Conservation (phyloP, 176 grass and related monocot species). For the Oryza punctata region DNA sequence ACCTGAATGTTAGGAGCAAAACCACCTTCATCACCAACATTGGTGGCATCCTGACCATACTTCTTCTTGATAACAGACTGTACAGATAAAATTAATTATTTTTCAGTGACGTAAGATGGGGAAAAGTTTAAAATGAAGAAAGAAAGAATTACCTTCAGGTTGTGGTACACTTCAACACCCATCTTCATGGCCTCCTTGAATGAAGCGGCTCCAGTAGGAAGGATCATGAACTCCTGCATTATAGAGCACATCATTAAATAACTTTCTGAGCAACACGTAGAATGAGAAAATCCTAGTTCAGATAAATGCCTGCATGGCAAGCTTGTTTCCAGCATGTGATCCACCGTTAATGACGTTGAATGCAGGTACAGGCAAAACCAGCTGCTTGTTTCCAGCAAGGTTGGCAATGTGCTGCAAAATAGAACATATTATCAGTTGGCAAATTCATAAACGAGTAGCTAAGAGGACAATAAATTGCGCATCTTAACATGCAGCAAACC, state of each 20-base stretch:
- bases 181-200: constrained; percentile 99
- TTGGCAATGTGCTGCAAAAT: constrained; percentile 83
- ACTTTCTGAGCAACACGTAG: neutral
- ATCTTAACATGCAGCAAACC: constrained; percentile 28
- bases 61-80: constrained; percentile 99
- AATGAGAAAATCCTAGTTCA: neutral
- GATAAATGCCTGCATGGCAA: constrained; percentile 81
- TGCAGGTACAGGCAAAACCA: constrained; percentile 90
- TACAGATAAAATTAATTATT: neutral
- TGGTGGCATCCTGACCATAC: constrained; percentile 95
- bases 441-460: neutral
- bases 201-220: constrained; percentile 74
- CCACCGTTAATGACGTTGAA: constrained; percentile 98
- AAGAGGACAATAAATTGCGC: neutral
- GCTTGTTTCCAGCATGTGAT: constrained; percentile 97
- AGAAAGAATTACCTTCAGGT: constrained; percentile 64
- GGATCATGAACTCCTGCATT: constrained; percentile 95
- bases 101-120: neutral
- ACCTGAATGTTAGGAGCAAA: constrained; percentile 99
- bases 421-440: neutral
- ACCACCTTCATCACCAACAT: constrained; percentile 98
- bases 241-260: neutral
- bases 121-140: neutral
- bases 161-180: constrained; percentile 96
- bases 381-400: constrained; percentile 82